phyloP scores from a whole-genome alignment of 805 yeast species.

The Danielozyma ontarioensis region DNA sequence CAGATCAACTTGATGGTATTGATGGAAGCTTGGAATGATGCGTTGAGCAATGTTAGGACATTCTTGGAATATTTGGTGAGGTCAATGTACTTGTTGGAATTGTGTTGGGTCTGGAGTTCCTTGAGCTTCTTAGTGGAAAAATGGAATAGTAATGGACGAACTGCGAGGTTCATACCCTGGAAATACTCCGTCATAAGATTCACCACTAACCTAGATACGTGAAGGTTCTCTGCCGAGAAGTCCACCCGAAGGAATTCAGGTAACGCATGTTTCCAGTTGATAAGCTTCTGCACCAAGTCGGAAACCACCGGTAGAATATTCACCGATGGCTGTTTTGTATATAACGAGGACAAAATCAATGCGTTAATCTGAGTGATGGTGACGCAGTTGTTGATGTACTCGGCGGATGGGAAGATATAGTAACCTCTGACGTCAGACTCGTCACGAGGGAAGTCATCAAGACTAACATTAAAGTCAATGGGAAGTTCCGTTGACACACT shows the following conservation, averaged over 20 bases:
- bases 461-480: conserved; percentile 59
- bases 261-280: conserved; percentile 62
- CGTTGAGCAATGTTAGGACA: conserved; percentile 62
- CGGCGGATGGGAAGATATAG: conserved; percentile 76
- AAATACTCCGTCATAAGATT: conserved; percentile 79
- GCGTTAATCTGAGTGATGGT: conserved; percentile 77
- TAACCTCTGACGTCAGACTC: conserved; percentile 53
- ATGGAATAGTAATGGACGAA: conserved; percentile 70
- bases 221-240: conserved; percentile 47
- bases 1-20: conserved; percentile 69
- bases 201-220: conserved; percentile 61
- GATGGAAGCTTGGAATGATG: conserved; percentile 76
- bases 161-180: conserved; percentile 76
- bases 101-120: conserved; percentile 35
- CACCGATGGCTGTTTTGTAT: conserved; percentile 71
- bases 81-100: conserved; percentile 51
- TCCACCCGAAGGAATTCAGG: conserved; percentile 65
- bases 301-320: conserved; percentile 72
- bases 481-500: conserved; percentile 78
- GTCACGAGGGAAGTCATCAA: conserved; percentile 29
- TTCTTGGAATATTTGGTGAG: conserved; percentile 63
- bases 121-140: conserved; percentile 65
- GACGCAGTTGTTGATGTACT: conserved; percentile 70
- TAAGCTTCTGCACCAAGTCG: conserved; percentile 59
- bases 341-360: conserved; percentile 59